phyloP scores from a whole-genome alignment of 139 green algal genomes.

The Picochlorum sp. region DNA sequence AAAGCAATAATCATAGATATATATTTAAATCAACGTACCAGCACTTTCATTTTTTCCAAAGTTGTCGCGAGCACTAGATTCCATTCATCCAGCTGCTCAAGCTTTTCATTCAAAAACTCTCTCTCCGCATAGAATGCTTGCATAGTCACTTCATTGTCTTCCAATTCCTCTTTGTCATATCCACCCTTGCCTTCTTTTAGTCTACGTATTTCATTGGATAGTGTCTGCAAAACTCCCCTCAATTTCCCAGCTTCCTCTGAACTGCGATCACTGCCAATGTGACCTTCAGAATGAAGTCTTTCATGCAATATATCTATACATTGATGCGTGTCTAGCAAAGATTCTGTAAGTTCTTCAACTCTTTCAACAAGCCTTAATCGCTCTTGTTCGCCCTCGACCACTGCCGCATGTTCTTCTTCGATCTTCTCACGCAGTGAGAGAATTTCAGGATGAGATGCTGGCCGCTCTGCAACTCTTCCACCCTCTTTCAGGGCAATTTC shows the following conservation, averaged over 20 bases:
- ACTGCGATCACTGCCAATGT: neutral
- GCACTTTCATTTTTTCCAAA: slow-evolving; percentile 4
- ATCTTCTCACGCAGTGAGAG: slow-evolving; percentile 51
- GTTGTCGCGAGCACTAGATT: slow-evolving; percentile 30
- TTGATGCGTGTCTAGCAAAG: slow-evolving; percentile 16
- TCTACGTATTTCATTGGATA: neutral
- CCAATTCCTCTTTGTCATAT: neutral
- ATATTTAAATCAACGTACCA: slow-evolving; percentile 22
- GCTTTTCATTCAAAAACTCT: slow-evolving; percentile 36
- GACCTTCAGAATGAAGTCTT: neutral
- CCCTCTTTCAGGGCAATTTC: slow-evolving; percentile 33
- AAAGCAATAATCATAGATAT: neutral
- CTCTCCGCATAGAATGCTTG: slow-evolving; percentile 38
- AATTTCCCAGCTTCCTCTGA: slow-evolving; percentile 1
- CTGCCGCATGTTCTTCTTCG: slow-evolving; percentile 56
- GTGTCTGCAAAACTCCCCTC: neutral
- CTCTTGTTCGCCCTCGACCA: slow-evolving; percentile 32
- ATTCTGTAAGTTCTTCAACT: slow-evolving; percentile 16
- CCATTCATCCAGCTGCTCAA: slow-evolving; percentile 22
- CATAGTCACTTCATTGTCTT: slow-evolving; percentile 21
- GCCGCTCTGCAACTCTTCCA: slow-evolving; percentile 11
- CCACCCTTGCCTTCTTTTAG: neutral
- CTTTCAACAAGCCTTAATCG: slow-evolving; percentile 14
- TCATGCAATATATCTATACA: slow-evolving; percentile 2
- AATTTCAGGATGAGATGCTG: slow-evolving; percentile 38